Conservation (phyloP, 2,329 filamentous ascomycete genomes). For the Beauveria varroae region DNA sequence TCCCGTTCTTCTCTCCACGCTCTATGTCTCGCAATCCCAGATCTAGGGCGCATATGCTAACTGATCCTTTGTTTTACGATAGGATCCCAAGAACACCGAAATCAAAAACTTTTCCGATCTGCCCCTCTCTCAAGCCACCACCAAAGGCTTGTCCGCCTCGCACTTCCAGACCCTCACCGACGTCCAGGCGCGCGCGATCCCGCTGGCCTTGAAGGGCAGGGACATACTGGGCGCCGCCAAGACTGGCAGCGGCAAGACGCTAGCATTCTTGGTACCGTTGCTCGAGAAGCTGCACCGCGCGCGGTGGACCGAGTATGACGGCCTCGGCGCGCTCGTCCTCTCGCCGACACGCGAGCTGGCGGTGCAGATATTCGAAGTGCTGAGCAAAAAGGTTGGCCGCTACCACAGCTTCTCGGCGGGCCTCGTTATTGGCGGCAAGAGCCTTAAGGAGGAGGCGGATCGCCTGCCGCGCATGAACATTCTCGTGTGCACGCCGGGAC, state of each 20-base stretch:
- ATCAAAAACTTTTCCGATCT: conserved; percentile 71
- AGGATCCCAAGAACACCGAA: conserved; percentile 54
- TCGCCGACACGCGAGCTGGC: conserved; percentile 92
- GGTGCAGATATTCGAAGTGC: conserved; percentile 92
- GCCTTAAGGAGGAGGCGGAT: conserved; percentile 76
- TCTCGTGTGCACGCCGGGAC: conserved; percentile 85
- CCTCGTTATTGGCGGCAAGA: conserved; percentile 89
- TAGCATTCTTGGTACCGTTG: conserved; percentile 86
- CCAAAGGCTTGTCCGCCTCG: conserved; percentile 70
- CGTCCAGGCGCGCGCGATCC: conserved; percentile 85
- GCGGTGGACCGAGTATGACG: conserved; percentile 86
- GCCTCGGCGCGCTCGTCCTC: conserved; percentile 84
- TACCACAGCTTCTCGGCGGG: conserved; percentile 89
- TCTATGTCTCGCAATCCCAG: no score
- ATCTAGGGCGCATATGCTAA: not conserved
- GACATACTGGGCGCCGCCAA: conserved; percentile 94
- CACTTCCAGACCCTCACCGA: conserved; percentile 90
- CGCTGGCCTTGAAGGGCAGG: conserved; percentile 71
- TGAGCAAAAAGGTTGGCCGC: conserved; percentile 82
- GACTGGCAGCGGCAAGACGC: conserved; percentile 90
- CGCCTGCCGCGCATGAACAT: conserved; percentile 91
- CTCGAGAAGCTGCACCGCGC: conserved; percentile 86
- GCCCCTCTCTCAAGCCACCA: conserved; percentile 75
- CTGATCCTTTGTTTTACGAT: not conserved
- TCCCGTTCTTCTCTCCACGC: not conserved